phyloP scores from a whole-genome alignment of 2,329 filamentous ascomycete species.

The Neonectria punicea region DNA sequence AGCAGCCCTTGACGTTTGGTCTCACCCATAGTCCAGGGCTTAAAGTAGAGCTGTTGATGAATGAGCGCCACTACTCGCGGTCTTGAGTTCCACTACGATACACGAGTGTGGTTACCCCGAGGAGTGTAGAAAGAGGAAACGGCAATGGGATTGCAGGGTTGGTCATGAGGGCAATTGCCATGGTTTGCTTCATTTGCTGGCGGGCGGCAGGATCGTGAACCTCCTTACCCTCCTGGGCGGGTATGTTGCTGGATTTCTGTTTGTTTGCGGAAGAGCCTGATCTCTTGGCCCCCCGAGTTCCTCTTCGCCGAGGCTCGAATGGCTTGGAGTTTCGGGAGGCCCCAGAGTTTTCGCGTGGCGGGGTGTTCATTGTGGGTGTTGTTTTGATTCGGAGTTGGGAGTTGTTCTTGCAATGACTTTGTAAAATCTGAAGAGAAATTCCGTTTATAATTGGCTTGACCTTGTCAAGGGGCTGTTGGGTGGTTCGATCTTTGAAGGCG shows the following conservation, averaged over 20 bases:
- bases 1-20: background rate
- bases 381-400: background rate
- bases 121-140: constrained; percentile 21
- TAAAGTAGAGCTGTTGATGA: background rate
- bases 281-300: constrained; percentile 19
- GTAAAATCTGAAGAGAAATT: background rate
- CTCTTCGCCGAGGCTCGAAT: background rate
- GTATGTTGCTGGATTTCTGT: background rate
- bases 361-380: background rate
- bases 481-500: background rate
- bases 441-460: background rate
- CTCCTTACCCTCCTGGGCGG: constrained; percentile 4
- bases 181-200: constrained; percentile 33
- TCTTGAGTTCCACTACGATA: constrained; percentile 13
- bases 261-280: background rate
- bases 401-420: background rate
- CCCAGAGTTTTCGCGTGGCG: background rate
- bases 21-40: background rate
- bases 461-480: background rate
- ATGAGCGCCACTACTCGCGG: background rate
- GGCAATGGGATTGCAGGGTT: constrained; percentile 27
- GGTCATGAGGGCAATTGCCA: constrained; percentile 29
- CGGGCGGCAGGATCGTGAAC: constrained; percentile 28
- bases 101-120: constrained; percentile 24
- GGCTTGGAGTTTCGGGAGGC: background rate